Base-by-base conservation (phyloP, 805 yeast species). In the Pichia exigua region DNA sequence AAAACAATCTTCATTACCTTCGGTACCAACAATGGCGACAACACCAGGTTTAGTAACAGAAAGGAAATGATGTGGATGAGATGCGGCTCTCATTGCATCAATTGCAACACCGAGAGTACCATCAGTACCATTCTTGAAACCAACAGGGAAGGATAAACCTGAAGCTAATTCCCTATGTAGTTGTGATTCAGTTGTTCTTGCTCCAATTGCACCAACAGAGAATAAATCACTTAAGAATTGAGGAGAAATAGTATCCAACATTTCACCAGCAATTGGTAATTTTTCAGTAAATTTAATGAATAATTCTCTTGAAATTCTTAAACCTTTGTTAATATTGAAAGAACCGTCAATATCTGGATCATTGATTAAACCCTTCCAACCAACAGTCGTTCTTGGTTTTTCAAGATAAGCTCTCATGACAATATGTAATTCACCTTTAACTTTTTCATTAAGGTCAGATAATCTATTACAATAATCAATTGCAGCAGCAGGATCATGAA, bases 321-420 rank as follows among this genome's bases (percentile, higher is more conserved):
- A 78, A 62, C 99, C 99, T 72, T 92, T 91, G 76, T 92, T 92
- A 68, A 92, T 92, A 62, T 90, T 82, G 82, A 87, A 92, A 48
- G 95, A 77, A 54, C 88, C 88, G 69, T 92, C 95, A 61, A 92
- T 85, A 63, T 94, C 96, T 32, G 99, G 99, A 69, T 92, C 99
- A 67, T 92, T 92, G 63, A 92, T 94, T 59, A 92, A 77, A 60
- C 99, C 99, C 73, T 92, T 92, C 99, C 99, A 92, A 54, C 99
- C 99, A 45, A 94, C 98, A 28, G 98, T 92, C 48, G 99, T 92
- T 73, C 99, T 83, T 61, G 99, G 99, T 72, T 92, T 92, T 70
- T 92, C 99, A 64, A 94, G 77, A 74, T 94, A 94, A 4, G 98
- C 98, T 73, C 99, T 83, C 99, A 94, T 94, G 56, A 94, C 84